Conservation (phyloP, 495 filamentous ascomycete genomes). For the Daldinia grandis region DNA sequence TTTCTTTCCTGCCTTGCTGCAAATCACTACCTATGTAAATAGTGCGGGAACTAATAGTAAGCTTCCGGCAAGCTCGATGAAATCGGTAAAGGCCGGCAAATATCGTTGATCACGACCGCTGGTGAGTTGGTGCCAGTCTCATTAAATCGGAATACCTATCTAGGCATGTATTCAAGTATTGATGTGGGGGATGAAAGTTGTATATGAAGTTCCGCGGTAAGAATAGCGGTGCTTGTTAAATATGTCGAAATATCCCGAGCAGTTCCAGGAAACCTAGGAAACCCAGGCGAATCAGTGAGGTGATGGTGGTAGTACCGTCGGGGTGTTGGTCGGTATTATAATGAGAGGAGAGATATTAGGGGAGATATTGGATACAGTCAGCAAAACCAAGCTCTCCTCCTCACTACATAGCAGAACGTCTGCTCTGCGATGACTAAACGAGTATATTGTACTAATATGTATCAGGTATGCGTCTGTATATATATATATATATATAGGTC, state of each 20-base stretch:
- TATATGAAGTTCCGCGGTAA: background rate
- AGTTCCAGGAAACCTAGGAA: background rate
- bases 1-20: background rate
- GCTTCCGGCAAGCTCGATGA: constrained; percentile 1
- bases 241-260: constrained; percentile 20
- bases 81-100: constrained; percentile 9
- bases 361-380: constrained; percentile 31
- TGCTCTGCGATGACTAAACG: constrained; percentile 2
- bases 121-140: background rate
- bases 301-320: background rate
- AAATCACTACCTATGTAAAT: background rate
- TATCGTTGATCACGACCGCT: constrained; percentile 4
- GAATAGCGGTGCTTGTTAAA: constrained; percentile 20
- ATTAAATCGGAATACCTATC: no score
- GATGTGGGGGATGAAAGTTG: background rate
- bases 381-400: background rate
- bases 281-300: constrained; percentile 5
- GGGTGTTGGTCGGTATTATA: constrained; percentile 7
- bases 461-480: background rate
- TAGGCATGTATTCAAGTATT: background rate
- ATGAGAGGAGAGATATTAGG: background rate
- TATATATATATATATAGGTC: background rate
- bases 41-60: constrained; percentile 3
- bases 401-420: background rate
- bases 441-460: background rate